Conservation (phyloP, 306 rosid species). For the Fragaria ananassa region DNA sequence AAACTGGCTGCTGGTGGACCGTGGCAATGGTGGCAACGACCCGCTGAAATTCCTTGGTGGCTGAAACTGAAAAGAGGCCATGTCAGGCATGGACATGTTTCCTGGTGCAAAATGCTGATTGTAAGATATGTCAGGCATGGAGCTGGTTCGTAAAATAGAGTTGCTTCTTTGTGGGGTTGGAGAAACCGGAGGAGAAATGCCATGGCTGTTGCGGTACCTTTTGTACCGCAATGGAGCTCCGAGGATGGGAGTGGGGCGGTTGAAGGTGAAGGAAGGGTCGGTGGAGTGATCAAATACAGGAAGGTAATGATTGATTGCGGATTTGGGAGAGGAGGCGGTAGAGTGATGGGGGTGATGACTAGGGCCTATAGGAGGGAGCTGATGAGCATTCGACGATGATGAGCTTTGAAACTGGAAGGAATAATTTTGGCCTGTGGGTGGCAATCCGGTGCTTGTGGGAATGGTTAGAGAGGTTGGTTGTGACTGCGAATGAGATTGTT, state of each 20-base stretch:
- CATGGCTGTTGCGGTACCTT: constrained; percentile 25
- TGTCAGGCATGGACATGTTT: constrained; percentile 5
- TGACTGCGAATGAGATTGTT: constrained; percentile 13
- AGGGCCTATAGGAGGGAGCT: constrained; percentile 25
- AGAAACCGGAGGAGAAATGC: constrained; percentile 27
- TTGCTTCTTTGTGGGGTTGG: constrained; percentile 10
- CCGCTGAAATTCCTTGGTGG: constrained; percentile 28
- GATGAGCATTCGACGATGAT: constrained; percentile 19
- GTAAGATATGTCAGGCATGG: constrained; percentile 27
- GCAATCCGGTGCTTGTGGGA: constrained; percentile 9
- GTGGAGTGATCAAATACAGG: constrained; percentile 22
- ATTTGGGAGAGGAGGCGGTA: constrained; percentile 42
- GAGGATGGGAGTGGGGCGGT: constrained; percentile 56
- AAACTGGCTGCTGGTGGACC: constrained; percentile 28
- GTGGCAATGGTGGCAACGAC: constrained; percentile 31
- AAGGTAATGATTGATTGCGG: constrained; percentile 15
- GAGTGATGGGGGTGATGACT: constrained; percentile 33
- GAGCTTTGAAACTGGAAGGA: constrained; percentile 29
- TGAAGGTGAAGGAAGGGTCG: constrained; percentile 48
- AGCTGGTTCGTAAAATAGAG: constrained; percentile 6
- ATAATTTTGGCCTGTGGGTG: constrained; percentile 32
- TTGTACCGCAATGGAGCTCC: constrained; percentile 47
- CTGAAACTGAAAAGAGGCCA: constrained; percentile 43
- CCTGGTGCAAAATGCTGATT: constrained; percentile 21
- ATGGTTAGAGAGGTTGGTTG: constrained; percentile 22